Conservation (phyloP, 805 yeast genomes). For the Starmerella kuoi region DNA sequence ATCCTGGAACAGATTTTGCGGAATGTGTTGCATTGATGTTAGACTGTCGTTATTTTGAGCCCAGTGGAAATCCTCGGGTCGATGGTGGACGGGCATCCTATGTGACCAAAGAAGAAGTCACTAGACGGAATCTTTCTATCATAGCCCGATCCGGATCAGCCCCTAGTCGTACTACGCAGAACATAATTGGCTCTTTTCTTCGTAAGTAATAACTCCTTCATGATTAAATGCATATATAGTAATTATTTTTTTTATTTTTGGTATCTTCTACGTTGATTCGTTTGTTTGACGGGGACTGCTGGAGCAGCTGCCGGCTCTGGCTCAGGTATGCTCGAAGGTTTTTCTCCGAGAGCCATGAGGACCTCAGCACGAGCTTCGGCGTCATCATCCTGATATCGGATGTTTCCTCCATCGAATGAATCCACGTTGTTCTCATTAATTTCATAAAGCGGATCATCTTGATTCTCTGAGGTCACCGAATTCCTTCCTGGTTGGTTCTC, state of each 20-base stretch:
- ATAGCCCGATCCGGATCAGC: slow-evolving; percentile 42
- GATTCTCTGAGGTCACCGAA: not conserved
- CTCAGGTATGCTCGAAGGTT: slow-evolving; percentile 11
- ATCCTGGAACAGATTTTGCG: slow-evolving; percentile 54
- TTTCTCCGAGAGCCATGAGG: slow-evolving; percentile 10
- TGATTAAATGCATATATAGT: not conserved
- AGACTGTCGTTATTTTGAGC: slow-evolving; percentile 37
- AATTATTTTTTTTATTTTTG: not conserved
- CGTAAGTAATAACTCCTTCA: slow-evolving; percentile 7
- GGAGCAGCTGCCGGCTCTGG: slow-evolving; percentile 7
- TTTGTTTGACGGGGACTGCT: not conserved
- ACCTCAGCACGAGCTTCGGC: slow-evolving; percentile 14
- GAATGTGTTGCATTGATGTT: slow-evolving; percentile 46
- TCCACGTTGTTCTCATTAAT: slow-evolving; percentile 14
- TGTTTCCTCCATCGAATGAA: slow-evolving; percentile 19
- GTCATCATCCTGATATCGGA: slow-evolving; percentile 17
- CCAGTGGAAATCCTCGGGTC: slow-evolving; percentile 31
- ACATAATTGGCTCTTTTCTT: slow-evolving; percentile 25
- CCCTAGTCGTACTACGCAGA: slow-evolving; percentile 68
- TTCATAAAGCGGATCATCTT: not conserved
- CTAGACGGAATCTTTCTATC: slow-evolving; percentile 43
- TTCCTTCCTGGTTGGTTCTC: not conserved
- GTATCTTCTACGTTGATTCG: not conserved
- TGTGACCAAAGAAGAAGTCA: slow-evolving; percentile 42
- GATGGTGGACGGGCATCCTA: slow-evolving; percentile 16